phyloP scores from a whole-genome alignment of 2,329 filamentous ascomycete species.

The Reticulascus tulasneorum region DNA sequence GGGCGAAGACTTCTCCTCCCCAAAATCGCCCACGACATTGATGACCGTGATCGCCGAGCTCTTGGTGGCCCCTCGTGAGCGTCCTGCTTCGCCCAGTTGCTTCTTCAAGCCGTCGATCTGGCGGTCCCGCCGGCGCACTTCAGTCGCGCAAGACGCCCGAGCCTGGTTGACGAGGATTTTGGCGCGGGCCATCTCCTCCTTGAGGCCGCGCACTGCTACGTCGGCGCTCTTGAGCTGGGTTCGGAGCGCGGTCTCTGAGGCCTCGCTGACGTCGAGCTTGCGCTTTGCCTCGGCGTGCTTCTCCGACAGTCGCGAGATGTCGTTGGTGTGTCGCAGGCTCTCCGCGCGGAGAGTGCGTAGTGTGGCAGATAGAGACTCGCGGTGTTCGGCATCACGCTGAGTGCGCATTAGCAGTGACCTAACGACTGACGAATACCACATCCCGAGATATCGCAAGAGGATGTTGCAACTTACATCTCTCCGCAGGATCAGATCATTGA shows the following conservation, averaged over 20 bases:
- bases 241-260: slow-evolving; percentile 67
- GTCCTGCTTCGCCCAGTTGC: slow-evolving; percentile 70
- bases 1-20: slow-evolving; percentile 41
- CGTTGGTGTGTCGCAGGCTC: slow-evolving; percentile 66
- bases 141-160: slow-evolving; percentile 80
- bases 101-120: slow-evolving; percentile 87
- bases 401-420: not conserved
- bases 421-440: too few relatives aligned
- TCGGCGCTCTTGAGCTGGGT: slow-evolving; percentile 72
- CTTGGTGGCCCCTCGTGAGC: slow-evolving; percentile 54
- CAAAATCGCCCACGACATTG: slow-evolving; percentile 50
- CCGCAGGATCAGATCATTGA: slow-evolving; percentile 88
- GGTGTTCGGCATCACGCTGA: slow-evolving; percentile 84
- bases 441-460: too few relatives aligned
- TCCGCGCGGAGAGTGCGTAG: slow-evolving; percentile 74
- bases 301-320: slow-evolving; percentile 57
- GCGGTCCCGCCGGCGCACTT: slow-evolving; percentile 84
- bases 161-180: slow-evolving; percentile 80
- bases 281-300: slow-evolving; percentile 52
- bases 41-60: slow-evolving; percentile 54
- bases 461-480: slow-evolving; percentile 65
- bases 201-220: slow-evolving; percentile 67
- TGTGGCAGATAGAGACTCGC: slow-evolving; percentile 75
- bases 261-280: slow-evolving; percentile 56
- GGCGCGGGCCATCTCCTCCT: slow-evolving; percentile 77